Percentiles rank a stretch among this genome's conserved stretches.
These are phyloP conservation scores for Claviceps africana DNA, from an alignment of 2,329 filamentous ascomycete genomes.

Conservation along the genomic window DNA sequence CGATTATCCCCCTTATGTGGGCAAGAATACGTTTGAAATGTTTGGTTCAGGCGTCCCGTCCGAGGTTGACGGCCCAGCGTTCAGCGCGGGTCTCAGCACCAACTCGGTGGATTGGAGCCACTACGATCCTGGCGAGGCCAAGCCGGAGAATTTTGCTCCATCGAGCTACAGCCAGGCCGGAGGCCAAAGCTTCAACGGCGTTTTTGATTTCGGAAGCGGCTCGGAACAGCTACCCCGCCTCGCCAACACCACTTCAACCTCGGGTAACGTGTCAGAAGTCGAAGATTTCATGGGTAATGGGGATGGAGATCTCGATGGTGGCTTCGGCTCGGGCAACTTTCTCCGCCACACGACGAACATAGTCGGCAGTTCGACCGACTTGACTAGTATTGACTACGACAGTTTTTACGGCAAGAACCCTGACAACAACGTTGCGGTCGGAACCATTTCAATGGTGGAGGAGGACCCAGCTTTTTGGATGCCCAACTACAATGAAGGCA, in stretches of 20 bases:
- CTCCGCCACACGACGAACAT: conserved; percentile 33
- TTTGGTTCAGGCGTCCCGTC: conserved; percentile 34
- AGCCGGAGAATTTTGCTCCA: conserved; percentile 33
- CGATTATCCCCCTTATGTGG: conserved; percentile 34
- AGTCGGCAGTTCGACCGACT: conserved; percentile 26
- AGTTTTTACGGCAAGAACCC: conserved; percentile 39
- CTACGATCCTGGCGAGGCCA: conserved; percentile 32
- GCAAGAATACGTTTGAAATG: conserved; percentile 34
- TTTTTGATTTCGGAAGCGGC: conserved; percentile 36
- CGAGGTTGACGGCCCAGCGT: conserved; percentile 42
- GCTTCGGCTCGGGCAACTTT: conserved; percentile 30
- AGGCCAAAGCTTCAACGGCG: conserved; percentile 34
- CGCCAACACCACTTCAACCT: conserved; percentile 45
- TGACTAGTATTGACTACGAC: conserved; percentile 39
- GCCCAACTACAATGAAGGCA: conserved; percentile 28
- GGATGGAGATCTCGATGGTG: conserved; percentile 33
- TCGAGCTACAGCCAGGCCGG: conserved; percentile 41
- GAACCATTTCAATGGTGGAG: conserved; percentile 35
- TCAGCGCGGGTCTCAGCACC: conserved; percentile 47
- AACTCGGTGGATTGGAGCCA: conserved; percentile 32
- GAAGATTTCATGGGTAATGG: conserved; percentile 42
- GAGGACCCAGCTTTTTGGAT: conserved; percentile 37
- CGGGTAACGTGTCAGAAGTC: conserved; percentile 53
- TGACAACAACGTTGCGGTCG: conserved; percentile 22
- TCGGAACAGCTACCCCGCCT: conserved; percentile 41